Conservation (phyloP, 345 rosid genomes). For the Lumnitzera littorea region DNA sequence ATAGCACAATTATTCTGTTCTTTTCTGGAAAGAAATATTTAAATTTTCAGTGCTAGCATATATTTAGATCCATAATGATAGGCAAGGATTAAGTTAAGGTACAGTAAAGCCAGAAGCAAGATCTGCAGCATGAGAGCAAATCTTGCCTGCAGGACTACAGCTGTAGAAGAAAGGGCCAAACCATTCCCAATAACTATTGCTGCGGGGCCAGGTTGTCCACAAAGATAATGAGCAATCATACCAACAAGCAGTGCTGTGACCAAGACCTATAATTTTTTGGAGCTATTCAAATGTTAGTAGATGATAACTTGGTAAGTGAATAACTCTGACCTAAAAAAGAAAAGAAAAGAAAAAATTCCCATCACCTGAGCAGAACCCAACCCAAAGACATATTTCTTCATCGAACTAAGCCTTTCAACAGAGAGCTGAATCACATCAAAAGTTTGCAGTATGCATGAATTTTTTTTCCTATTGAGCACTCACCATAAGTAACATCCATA, state of each 20-base stretch:
- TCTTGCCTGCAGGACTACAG: constrained; percentile 89
- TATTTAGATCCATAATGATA: too few relatives aligned
- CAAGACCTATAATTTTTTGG: constrained; percentile 53
- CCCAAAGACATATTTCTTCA: constrained; percentile 99
- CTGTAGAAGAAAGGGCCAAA: constrained; percentile 92
- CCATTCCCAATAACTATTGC: constrained; percentile 97
- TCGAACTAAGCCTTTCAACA: constrained; percentile 97
- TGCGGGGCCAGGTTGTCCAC: constrained; percentile 87
- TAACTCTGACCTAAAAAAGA: too few relatives aligned
- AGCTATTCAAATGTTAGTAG: too few relatives aligned
- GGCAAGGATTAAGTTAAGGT: too few relatives aligned
- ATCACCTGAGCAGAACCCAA: constrained; percentile 92
- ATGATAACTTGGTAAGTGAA: too few relatives aligned
- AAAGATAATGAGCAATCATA: constrained; percentile 64
- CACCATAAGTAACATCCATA: too few relatives aligned
- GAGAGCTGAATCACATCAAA: constrained; percentile 59
- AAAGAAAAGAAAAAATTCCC: constrained; percentile 12
- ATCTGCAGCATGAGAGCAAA: too few relatives aligned
- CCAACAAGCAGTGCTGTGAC: constrained; percentile 88
- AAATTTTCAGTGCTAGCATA: too few relatives aligned
- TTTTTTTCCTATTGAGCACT: too few relatives aligned
- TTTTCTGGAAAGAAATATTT: too few relatives aligned
- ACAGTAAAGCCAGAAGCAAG: too few relatives aligned
- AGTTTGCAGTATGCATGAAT: constrained; percentile 11
- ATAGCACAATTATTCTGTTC: too few relatives aligned